Evolutionary conservation across 441 rosid genomes (phyloP).

Genomic region (Pelargonium myrrhifolium): DNA sequence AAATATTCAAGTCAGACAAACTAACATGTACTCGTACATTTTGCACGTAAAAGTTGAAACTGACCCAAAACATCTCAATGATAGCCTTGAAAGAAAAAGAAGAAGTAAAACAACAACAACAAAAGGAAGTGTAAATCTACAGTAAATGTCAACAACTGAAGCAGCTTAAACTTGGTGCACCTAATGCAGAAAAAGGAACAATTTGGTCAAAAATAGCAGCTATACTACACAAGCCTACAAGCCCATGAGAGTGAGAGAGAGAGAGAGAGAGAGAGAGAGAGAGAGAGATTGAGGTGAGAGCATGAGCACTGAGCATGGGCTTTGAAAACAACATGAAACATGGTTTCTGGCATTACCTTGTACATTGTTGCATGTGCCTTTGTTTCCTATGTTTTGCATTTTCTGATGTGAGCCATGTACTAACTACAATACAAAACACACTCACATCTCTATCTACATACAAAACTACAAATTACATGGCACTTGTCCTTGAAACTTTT

Average conservation of each 20-base stretch:
- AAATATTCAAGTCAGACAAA: too few relatives aligned
- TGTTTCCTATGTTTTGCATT: conserved; percentile 21
- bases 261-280: too few relatives aligned
- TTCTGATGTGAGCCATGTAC: conserved; percentile 36
- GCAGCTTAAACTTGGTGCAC: background rate
- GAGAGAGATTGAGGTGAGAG: too few relatives aligned
- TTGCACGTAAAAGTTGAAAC: too few relatives aligned
- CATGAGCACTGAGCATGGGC: conserved; percentile 18
- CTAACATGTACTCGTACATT: too few relatives aligned
- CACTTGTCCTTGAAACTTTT: background rate
- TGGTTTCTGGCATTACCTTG: conserved; percentile 20
- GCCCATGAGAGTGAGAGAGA: background rate
- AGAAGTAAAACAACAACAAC: background rate
- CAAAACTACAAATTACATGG: background rate
- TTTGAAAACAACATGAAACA: conserved; percentile 22
- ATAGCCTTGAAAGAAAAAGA: too few relatives aligned
- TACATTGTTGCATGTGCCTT: conserved; percentile 22
- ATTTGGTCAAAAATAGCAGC: conserved; percentile 45
- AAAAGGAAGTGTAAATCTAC: background rate
- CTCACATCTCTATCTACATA: background rate
- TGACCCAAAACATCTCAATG: too few relatives aligned
- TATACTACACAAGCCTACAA: conserved; percentile 25
- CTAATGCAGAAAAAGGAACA: conserved; percentile 7
- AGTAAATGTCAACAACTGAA: conserved; percentile 19
- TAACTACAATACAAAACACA: background rate